Conservation (phyloP, 208 protist species). For the Crithidia expoeki region DNA sequence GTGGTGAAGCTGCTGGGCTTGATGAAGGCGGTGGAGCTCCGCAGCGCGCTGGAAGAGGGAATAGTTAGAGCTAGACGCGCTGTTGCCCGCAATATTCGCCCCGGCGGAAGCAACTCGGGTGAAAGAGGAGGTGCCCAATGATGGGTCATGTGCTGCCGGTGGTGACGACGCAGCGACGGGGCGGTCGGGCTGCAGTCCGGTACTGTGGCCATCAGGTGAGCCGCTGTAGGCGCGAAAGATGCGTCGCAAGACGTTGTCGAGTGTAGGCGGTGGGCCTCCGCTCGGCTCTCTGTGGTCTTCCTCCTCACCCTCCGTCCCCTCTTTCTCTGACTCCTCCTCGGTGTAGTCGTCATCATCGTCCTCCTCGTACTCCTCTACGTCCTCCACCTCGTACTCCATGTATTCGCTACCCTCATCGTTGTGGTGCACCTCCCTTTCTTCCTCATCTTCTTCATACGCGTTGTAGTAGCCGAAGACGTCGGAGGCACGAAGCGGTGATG, state of each 20-base stretch:
- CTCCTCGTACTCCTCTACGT: constrained; percentile 20
- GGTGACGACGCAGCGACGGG: neutral
- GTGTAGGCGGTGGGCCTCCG: neutral
- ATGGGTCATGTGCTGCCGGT: too few relatives aligned
- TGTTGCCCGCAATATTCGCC: neutral
- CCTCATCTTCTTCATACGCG: neutral
- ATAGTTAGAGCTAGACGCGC: constrained; percentile 26
- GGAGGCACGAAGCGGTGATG: constrained; percentile 16
- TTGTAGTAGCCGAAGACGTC: constrained; percentile 21
- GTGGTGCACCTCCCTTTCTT: neutral
- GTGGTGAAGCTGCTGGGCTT: constrained; percentile 15
- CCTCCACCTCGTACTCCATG: constrained; percentile 34
- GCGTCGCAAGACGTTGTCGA: constrained; percentile 31
- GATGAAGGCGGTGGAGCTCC: constrained; percentile 25
- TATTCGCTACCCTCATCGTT: constrained; percentile 26
- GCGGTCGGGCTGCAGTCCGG: neutral
- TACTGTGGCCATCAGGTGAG: constrained; percentile 7
- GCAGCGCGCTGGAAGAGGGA: constrained; percentile 38
- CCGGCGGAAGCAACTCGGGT: constrained; percentile 1
- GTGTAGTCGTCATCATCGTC: constrained; percentile 15
- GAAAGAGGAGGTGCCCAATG: too few relatives aligned
- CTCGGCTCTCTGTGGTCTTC: neutral
- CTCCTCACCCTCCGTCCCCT: neutral
- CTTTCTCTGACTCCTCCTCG: constrained; percentile 1
- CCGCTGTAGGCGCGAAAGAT: constrained; percentile 32